Conservation (phyloP, 331 rosid genomes). For the Arachis monticola region DNA sequence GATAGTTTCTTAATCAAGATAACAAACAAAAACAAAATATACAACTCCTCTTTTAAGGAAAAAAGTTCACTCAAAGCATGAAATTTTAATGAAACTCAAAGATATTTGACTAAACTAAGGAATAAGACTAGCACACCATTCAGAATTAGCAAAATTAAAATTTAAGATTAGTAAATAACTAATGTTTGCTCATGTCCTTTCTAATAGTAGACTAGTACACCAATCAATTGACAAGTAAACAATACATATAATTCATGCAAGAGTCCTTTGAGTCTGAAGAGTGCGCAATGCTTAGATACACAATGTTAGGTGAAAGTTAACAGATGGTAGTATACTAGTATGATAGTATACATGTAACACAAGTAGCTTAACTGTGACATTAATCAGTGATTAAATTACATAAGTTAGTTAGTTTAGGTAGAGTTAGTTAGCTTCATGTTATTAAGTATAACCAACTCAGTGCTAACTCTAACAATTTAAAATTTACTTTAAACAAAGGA, state of each 20-base stretch:
- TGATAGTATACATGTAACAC: background rate
- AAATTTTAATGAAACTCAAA: too few species aligned
- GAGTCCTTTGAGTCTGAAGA: background rate
- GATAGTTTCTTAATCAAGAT: background rate
- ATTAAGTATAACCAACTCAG: background rate
- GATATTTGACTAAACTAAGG: too few species aligned
- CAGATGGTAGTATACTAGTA: background rate
- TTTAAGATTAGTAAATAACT: background rate
- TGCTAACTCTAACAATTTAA: background rate
- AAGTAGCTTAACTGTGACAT: background rate
- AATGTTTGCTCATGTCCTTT: background rate
- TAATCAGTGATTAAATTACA: background rate
- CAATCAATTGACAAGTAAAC: background rate
- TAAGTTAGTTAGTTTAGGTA: background rate
- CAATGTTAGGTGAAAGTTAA: background rate
- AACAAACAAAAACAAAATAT: slow-evolving; percentile 17
- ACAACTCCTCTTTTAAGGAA: too few species aligned
- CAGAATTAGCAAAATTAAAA: background rate
- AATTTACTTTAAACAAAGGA: background rate
- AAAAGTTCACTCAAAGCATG: too few species aligned
- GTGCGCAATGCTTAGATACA: background rate
- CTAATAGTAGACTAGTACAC: background rate
- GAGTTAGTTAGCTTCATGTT: background rate
- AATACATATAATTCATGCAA: background rate
- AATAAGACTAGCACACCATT: background rate